Conservation (phyloP, 768 basidiomycete genomes). For the Tephrocybe rancida region DNA sequence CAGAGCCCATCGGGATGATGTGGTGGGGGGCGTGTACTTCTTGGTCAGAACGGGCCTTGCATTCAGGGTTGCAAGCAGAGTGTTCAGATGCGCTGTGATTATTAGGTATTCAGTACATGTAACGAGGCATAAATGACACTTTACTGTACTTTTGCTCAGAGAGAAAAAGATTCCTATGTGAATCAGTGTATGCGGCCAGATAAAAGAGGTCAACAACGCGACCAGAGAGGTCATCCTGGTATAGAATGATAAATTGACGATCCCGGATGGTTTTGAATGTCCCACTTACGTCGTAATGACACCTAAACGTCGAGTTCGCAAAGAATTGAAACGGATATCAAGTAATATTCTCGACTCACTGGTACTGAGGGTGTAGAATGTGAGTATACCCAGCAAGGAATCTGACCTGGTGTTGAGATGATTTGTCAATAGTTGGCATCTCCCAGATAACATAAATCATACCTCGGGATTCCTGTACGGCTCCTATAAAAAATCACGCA, state of each 20-base stretch:
- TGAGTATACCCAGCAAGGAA: conserved; percentile 5
- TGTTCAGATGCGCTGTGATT: conserved; percentile 6
- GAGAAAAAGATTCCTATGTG: conserved; percentile 4
- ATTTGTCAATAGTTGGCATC: background rate
- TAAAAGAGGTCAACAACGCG: background rate
- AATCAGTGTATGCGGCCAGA: background rate
- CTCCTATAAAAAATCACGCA: background rate
- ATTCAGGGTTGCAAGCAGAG: conserved; percentile 9
- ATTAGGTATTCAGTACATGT: background rate
- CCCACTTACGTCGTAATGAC: background rate
- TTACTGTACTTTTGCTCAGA: conserved; percentile 7
- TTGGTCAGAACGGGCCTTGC: background rate
- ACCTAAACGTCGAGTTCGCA: too few species aligned
- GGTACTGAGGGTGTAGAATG: conserved; percentile 2
- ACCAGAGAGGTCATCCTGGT: background rate
- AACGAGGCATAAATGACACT: background rate
- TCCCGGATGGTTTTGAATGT: background rate
- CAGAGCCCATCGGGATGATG: too few species aligned
- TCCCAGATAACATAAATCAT: background rate
- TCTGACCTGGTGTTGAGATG: background rate
- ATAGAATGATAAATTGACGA: background rate
- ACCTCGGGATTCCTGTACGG: background rate
- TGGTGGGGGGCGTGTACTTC: background rate
- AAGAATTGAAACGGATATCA: too few species aligned
- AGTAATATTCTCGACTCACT: too few species aligned